Evolutionary conservation across 2,329 filamentous ascomycete species (phyloP).

Genomic region (Orbilia brochopaga): DNA sequence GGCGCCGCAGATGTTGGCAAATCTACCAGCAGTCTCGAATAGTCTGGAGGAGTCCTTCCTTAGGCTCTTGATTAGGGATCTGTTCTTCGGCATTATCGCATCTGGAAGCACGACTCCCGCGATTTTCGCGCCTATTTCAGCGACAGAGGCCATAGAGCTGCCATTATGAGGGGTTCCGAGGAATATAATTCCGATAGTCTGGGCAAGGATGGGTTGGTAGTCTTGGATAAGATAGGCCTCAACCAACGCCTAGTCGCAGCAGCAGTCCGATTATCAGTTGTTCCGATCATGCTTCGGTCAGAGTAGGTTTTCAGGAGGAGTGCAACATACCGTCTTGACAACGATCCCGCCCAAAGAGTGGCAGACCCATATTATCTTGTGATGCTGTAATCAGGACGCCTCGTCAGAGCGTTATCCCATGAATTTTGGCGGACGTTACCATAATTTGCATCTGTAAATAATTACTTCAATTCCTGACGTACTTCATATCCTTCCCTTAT

Average conservation of each 20-base stretch:
- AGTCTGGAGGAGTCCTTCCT: slow-evolving; percentile 34
- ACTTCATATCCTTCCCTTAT: slow-evolving; percentile 43
- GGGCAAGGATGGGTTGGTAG: slow-evolving; percentile 39
- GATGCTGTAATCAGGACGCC: slow-evolving; percentile 5
- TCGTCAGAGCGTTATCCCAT: not conserved
- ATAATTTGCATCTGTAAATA: not conserved
- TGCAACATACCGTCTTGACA: slow-evolving; percentile 31
- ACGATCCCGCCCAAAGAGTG: slow-evolving; percentile 47
- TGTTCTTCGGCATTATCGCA: slow-evolving; percentile 41
- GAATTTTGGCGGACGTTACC: not conserved
- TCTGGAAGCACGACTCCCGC: slow-evolving; percentile 38
- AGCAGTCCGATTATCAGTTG: not conserved
- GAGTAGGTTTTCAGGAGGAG: too few relatives aligned
- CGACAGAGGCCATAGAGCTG: slow-evolving; percentile 29
- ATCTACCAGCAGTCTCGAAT: slow-evolving; percentile 42
- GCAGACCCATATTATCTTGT: slow-evolving; percentile 49
- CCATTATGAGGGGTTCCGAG: slow-evolving; percentile 43
- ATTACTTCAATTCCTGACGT: slow-evolving; percentile 9
- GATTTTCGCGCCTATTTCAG: slow-evolving; percentile 39
- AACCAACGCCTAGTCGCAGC: slow-evolving; percentile 24
- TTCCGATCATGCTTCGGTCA: too few relatives aligned
- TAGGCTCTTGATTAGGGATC: slow-evolving; percentile 37
- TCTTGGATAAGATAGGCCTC: slow-evolving; percentile 42
- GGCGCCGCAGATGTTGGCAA: slow-evolving; percentile 35
- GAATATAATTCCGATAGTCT: slow-evolving; percentile 43